Base-by-base conservation (phyloP, 176 grass and related monocot species). In the Bromus sterilis region DNA sequence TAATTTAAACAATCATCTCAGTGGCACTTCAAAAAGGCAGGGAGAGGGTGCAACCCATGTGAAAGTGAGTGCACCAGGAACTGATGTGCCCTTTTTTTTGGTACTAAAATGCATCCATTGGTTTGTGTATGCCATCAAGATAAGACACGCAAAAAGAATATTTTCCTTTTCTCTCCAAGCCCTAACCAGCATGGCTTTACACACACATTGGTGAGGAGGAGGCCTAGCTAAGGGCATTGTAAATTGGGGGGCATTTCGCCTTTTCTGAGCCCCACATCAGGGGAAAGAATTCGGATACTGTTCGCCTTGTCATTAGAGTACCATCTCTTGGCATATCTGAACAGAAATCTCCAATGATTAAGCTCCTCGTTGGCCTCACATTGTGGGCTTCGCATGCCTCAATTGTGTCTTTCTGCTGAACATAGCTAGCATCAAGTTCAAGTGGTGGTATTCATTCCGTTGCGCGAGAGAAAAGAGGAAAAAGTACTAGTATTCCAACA, bases 1-100 rank as follows among this genome's bases (percentile, higher is more conserved):
- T 76, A 84, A 81, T 85, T 92, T 83, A 87, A 91, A 84, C 89
- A 91, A 87, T 87, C 84, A 93, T 83, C 91, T 82, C 86, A 69
- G 58, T 72, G 16, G 55, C 86, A 86, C 88, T 93, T 91, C 68
- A 66, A 81, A 87, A 91, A 83, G 62, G 36, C 56, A 76, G 69
- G 69, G 44, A 72, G 71, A 66, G 56, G 51, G 80, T 89, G 87
- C 87, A 81, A 64, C 68, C 82, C 87, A 82, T 83, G 82, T 90
- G 93, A 93, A 90, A 86, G 85, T 83, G 83, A 86, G 80, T 69
- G 76, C 76, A 59, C 86, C 75, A 71, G 77, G 75, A 88, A 92
- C 90, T 88, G 53, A 35, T 66, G 28, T 29, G 46, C 85, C 77
- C 21, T 32, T 88, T 90, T 84, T 87, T 58, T 81, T 37, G 3